Conservation (phyloP, 345 rosid species). For the Orychophragmus violaceus region DNA sequence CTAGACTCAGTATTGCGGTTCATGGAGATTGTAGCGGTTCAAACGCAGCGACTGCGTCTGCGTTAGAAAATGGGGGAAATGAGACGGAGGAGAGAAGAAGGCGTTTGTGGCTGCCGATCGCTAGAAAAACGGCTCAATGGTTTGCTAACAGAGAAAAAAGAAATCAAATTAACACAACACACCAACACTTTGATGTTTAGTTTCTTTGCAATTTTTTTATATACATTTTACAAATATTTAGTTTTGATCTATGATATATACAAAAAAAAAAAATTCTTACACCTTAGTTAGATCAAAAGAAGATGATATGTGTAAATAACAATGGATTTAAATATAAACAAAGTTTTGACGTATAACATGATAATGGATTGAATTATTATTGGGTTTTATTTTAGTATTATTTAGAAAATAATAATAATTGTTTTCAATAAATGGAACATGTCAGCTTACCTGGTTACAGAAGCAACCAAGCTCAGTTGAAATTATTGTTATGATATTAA, state of each 20-base stretch:
- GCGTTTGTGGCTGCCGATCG: constrained; percentile 71
- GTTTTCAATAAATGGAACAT: constrained; percentile 21
- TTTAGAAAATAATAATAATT: not conserved
- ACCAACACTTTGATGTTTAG: constrained; percentile 36
- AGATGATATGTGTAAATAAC: not conserved
- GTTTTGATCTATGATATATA: not conserved
- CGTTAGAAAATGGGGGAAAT: constrained; percentile 20
- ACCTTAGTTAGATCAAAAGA: constrained; percentile 1
- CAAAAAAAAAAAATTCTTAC: not conserved
- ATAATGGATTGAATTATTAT: not conserved
- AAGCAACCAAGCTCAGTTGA: constrained; percentile 7
- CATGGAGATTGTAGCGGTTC: constrained; percentile 24
- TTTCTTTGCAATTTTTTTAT: not conserved
- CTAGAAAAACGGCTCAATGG: constrained; percentile 69
- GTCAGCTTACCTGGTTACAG: constrained; percentile 33
- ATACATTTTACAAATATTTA: not conserved
- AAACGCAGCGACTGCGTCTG: constrained; percentile 20
- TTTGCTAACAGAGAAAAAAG: constrained; percentile 59
- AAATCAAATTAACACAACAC: constrained; percentile 26
- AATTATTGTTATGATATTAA: not conserved
- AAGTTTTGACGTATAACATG: not conserved
- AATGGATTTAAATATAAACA: not conserved
- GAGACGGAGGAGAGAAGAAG: constrained; percentile 42
- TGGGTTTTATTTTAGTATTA: not conserved
- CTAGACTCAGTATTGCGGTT: constrained; percentile 38